A percentile compares a stretch with the other conserved stretches of the same genome.
phyloP scores from a whole-genome alignment of 352 stramenopile species.

The Phytopythium montanum region DNA sequence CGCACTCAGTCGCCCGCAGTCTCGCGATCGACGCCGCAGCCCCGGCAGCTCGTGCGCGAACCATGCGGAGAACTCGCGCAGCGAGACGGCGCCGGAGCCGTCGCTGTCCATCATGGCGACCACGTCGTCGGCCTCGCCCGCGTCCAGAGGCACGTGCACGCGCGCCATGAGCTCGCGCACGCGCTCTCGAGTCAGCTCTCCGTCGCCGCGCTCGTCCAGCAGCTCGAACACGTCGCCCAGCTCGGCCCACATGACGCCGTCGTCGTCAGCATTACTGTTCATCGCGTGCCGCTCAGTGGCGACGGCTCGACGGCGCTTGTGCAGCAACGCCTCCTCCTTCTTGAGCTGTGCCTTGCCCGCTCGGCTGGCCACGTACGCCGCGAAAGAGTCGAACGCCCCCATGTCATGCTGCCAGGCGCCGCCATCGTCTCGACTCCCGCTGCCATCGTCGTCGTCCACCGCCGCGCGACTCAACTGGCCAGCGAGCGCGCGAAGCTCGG shows the following conservation, averaged over 20 bases:
- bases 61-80: slow-evolving; percentile 65
- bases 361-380: slow-evolving; percentile 43
- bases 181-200: slow-evolving; percentile 44
- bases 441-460: background rate
- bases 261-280: background rate
- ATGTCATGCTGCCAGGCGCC: slow-evolving; percentile 42
- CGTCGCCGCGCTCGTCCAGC: slow-evolving; percentile 42
- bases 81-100: slow-evolving; percentile 55
- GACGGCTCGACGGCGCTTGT: slow-evolving; percentile 16
- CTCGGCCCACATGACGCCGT: slow-evolving; percentile 18
- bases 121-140: slow-evolving; percentile 55
- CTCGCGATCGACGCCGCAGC: slow-evolving; percentile 40
- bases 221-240: slow-evolving; percentile 68
- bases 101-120: slow-evolving; percentile 84
- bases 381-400: slow-evolving; percentile 55
- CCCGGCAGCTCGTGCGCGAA: slow-evolving; percentile 56
- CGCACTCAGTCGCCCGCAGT: slow-evolving; percentile 52
- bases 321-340: slow-evolving; percentile 43
- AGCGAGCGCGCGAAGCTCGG: slow-evolving; percentile 43
- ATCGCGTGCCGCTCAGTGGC: background rate
- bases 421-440: background rate
- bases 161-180: slow-evolving; percentile 46
- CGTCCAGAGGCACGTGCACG: slow-evolving; percentile 52
- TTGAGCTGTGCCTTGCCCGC: slow-evolving; percentile 47
- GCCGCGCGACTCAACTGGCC: slow-evolving; percentile 11